These are phyloP conservation scores for Myochromella boudieri DNA, from an alignment of 768 basidiomycete genomes.

Conservation along the genomic window DNA sequence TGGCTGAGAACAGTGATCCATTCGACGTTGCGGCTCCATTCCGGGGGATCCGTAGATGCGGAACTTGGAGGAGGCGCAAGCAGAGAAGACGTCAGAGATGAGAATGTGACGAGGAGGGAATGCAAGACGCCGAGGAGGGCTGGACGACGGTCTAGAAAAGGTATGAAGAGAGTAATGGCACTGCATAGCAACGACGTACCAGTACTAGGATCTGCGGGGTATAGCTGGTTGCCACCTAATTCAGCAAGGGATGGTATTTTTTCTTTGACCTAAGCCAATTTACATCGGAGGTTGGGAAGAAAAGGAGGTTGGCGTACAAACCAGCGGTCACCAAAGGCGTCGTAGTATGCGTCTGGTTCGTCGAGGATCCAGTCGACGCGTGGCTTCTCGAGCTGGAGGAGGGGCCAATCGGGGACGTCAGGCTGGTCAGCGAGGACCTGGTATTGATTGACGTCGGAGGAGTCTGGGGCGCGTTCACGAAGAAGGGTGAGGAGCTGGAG, in stretches of 20 bases:
- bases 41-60: conserved; percentile 46
- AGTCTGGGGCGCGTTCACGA: conserved; percentile 48
- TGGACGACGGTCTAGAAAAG: conserved; percentile 60
- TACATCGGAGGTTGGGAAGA: conserved; percentile 8
- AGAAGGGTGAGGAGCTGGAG: conserved; percentile 66
- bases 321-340: conserved; percentile 87
- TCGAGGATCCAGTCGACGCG: conserved; percentile 90
- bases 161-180: background rate
- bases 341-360: conserved; percentile 70
- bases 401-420: conserved; percentile 77
- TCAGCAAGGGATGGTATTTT: conserved; percentile 81
- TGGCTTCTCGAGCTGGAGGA: conserved; percentile 79
- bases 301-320: conserved; percentile 56
- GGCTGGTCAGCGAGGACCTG: conserved; percentile 67
- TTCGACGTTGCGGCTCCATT: conserved; percentile 75
- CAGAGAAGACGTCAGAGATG: conserved; percentile 66
- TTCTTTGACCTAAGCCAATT: conserved; percentile 66
- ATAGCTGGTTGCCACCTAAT: conserved; percentile 77
- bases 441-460: conserved; percentile 51
- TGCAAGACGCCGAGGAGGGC: conserved; percentile 70
- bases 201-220: conserved; percentile 67
- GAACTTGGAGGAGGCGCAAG: conserved; percentile 62
- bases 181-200: conserved; percentile 40
- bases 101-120: conserved; percentile 80
- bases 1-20: conserved; percentile 82